Percentiles rank a stretch among this genome's conserved stretches.
phyloP scores from a whole-genome alignment of 148 eudicot species.

The Dianthus caryophyllus region DNA sequence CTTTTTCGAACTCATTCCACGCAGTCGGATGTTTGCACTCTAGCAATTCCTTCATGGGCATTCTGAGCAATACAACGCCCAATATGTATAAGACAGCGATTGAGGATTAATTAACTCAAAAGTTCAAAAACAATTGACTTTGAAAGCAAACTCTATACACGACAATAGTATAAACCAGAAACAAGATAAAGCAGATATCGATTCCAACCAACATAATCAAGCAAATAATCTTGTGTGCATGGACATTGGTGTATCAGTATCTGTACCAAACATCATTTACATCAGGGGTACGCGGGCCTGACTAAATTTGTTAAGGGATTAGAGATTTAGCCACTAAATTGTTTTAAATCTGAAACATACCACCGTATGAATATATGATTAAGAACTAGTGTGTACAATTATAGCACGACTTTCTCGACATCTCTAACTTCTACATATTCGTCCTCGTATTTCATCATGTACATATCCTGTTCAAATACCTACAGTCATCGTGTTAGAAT shows the following conservation, averaged over 20 bases:
- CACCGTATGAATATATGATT: too few relatives aligned
- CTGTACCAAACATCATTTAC: too few relatives aligned
- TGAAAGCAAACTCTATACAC: constrained; percentile 1
- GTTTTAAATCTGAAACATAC: background rate
- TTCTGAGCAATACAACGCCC: constrained; percentile 33
- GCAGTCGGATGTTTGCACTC: constrained; percentile 91
- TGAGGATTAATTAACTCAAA: background rate
- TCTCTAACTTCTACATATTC: too few relatives aligned
- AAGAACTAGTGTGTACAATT: too few relatives aligned
- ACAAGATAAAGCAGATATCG: background rate
- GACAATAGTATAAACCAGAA: background rate
- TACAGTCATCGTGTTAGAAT: too few relatives aligned
- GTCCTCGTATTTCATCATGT: too few relatives aligned
- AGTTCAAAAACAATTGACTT: constrained; percentile 2
- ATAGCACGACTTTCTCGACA: too few relatives aligned
- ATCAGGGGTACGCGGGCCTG: too few relatives aligned
- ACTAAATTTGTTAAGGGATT: too few relatives aligned
- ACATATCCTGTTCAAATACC: too few relatives aligned
- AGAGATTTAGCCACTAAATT: background rate
- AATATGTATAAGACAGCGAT: constrained; percentile 8
- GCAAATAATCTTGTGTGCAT: background rate
- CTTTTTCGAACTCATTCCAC: constrained; percentile 89
- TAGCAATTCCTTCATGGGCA: constrained; percentile 79
- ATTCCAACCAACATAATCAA: background rate
- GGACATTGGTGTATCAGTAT: too few relatives aligned